Evolutionary conservation across 345 rosid genomes (phyloP).

Genomic region (Arabidopsis suecica): DNA sequence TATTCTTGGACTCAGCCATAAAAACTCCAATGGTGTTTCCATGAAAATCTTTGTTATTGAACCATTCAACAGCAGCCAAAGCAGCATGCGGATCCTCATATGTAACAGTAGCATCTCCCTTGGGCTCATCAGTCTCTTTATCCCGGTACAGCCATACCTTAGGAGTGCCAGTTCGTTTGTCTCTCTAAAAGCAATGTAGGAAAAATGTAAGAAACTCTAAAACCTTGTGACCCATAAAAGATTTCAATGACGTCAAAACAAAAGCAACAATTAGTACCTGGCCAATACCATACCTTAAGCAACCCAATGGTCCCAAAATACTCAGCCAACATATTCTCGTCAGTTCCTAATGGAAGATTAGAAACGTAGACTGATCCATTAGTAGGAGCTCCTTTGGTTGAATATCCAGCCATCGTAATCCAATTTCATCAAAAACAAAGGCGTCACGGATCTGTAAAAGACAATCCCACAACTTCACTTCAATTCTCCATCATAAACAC

Average conservation of each 20-base stretch:
- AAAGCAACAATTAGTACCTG: slow-evolving; percentile 43
- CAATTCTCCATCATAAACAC: not conserved
- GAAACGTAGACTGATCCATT: slow-evolving; percentile 89
- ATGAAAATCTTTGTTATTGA: slow-evolving; percentile 93
- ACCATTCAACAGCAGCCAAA: slow-evolving; percentile 96
- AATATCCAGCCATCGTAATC: slow-evolving; percentile 67
- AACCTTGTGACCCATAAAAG: not conserved
- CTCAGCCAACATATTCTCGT: slow-evolving; percentile 87
- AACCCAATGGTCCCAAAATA: slow-evolving; percentile 94
- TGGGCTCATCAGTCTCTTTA: slow-evolving; percentile 86
- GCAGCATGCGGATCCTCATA: slow-evolving; percentile 99
- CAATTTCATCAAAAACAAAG: slow-evolving; percentile 56
- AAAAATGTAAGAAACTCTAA: slow-evolving; percentile 1
- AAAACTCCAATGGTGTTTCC: slow-evolving; percentile 80
- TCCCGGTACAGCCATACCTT: slow-evolving; percentile 94
- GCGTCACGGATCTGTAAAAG: slow-evolving; percentile 31
- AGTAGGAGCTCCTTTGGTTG: slow-evolving; percentile 60
- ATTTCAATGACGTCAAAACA: not conserved
- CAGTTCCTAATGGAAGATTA: slow-evolving; percentile 86
- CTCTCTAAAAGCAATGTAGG: slow-evolving; percentile 53
- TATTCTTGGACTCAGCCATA: slow-evolving; percentile 80
- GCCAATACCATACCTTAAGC: slow-evolving; percentile 72
- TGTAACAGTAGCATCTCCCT: slow-evolving; percentile 97
- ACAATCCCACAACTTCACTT: not conserved
- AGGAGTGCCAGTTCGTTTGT: slow-evolving; percentile 89